phyloP scores from a whole-genome alignment of 306 rosid species.

The Acmispon strigosus region DNA sequence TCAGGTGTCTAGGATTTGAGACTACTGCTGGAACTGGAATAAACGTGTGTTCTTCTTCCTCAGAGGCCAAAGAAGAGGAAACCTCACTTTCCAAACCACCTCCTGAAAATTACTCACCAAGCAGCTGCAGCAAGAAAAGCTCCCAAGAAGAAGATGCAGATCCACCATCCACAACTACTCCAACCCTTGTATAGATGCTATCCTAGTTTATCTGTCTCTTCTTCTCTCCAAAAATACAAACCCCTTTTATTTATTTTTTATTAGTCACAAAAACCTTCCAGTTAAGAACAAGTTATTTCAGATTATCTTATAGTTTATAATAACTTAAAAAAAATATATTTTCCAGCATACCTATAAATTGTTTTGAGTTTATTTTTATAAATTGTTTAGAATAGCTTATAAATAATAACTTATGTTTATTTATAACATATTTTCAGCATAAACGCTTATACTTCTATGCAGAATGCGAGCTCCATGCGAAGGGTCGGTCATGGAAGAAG shows the following conservation, averaged over 20 bases:
- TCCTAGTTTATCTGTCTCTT: background rate
- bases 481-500: constrained; percentile 3
- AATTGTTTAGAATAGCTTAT: too few relatives aligned
- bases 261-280: background rate
- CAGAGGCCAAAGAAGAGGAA: background rate
- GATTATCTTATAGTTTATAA: too few relatives aligned
- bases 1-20: constrained; percentile 34
- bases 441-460: background rate
- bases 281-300: too few relatives aligned
- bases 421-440: too few relatives aligned
- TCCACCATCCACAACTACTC: background rate
- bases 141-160: background rate
- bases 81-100: background rate
- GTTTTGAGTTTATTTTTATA: too few relatives aligned
- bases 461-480: background rate
- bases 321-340: too few relatives aligned
- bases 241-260: background rate
- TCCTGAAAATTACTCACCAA: too few relatives aligned
- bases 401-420: too few relatives aligned
- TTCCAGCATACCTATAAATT: too few relatives aligned
- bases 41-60: background rate
- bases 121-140: background rate
- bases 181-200: background rate
- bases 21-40: background rate
- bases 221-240: background rate